Percentiles rank a stretch among this genome's conserved stretches.
phyloP scores from a whole-genome alignment of 2,329 filamentous ascomycete genomes.

The Claviceps africana region DNA sequence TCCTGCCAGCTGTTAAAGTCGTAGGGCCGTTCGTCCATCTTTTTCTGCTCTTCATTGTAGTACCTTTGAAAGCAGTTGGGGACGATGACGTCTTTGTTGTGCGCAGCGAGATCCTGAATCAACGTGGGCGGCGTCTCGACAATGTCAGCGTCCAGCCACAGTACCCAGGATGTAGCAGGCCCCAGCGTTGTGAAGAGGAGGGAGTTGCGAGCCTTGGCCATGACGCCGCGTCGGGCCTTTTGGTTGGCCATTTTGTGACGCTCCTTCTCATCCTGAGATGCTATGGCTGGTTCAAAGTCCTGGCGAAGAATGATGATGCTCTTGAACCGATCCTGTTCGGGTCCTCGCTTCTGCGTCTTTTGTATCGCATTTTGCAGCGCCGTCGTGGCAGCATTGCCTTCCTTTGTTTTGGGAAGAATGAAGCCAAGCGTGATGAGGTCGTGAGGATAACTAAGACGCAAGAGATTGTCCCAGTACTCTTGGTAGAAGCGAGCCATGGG shows the following conservation, averaged over 20 bases:
- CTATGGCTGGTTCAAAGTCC: conserved; percentile 74
- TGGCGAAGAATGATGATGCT: conserved; percentile 89
- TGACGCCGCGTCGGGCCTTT: conserved; percentile 70
- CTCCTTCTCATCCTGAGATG: conserved; percentile 73
- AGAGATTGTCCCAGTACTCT: conserved; percentile 87
- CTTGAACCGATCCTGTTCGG: conserved; percentile 71
- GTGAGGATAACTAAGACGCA: conserved; percentile 76
- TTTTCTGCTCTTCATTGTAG: conserved; percentile 52
- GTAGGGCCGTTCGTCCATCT: conserved; percentile 67
- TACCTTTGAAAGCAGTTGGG: conserved; percentile 93
- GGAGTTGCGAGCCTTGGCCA: conserved; percentile 88
- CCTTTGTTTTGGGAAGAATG: conserved; percentile 85
- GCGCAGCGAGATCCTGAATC: conserved; percentile 79
- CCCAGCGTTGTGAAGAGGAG: conserved; percentile 90
- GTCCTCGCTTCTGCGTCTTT: conserved; percentile 65
- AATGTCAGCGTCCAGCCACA: conserved; percentile 91
- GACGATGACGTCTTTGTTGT: conserved; percentile 82
- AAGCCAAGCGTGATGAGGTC: conserved; percentile 90
- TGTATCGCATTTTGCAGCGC: conserved; percentile 74
- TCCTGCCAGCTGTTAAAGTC: conserved; percentile 98
- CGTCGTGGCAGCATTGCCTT: conserved; percentile 75
- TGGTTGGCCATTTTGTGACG: conserved; percentile 87
- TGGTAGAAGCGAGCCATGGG: conserved; percentile 89
- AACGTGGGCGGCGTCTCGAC: conserved; percentile 72
- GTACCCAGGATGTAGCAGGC: conserved; percentile 82